phyloP scores from a whole-genome alignment of 106 monocot genomes.

The Agapanthus africanus region DNA sequence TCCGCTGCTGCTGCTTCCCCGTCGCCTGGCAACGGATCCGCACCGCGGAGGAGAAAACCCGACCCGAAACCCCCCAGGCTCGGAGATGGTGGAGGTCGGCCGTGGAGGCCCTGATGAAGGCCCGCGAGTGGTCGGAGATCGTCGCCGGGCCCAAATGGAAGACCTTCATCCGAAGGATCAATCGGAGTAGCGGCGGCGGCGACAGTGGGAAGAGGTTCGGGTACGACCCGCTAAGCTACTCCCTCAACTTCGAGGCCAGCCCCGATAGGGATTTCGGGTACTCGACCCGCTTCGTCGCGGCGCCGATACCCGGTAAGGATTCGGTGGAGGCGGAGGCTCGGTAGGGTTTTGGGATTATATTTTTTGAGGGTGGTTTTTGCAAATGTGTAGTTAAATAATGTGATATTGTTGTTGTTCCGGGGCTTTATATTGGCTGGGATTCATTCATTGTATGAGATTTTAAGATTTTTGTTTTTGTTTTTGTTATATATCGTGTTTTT shows the following conservation, averaged over 20 bases:
- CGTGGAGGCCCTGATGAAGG: slow-evolving; percentile 33
- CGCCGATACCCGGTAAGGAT: no score
- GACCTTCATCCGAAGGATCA: slow-evolving; percentile 55
- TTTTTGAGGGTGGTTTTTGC: no score
- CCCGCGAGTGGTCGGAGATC: slow-evolving; percentile 84
- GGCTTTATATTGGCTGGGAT: no score
- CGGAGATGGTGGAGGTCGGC: slow-evolving; percentile 1
- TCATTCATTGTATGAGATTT: no score
- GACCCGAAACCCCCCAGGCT: background rate
- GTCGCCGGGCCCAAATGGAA: slow-evolving; percentile 65
- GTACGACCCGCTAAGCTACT: slow-evolving; percentile 50
- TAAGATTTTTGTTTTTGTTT: no score
- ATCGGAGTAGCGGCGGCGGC: slow-evolving; percentile 6
- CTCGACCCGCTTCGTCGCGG: slow-evolving; percentile 60
- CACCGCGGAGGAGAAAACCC: background rate
- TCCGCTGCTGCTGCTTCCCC: background rate
- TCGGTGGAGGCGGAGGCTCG: no score
- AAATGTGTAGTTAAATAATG: no score
- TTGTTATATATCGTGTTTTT: no score
- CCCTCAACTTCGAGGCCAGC: slow-evolving; percentile 67
- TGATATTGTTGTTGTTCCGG: no score
- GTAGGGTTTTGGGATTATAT: no score
- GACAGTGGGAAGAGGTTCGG: slow-evolving; percentile 22
- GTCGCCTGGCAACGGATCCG: background rate
- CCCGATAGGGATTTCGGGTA: slow-evolving; percentile 26